Evolutionary conservation across 2,329 filamentous ascomycete species (phyloP), one percentile per base, ranked within the genome.

Genomic region (Penicillium sp.): DNA sequence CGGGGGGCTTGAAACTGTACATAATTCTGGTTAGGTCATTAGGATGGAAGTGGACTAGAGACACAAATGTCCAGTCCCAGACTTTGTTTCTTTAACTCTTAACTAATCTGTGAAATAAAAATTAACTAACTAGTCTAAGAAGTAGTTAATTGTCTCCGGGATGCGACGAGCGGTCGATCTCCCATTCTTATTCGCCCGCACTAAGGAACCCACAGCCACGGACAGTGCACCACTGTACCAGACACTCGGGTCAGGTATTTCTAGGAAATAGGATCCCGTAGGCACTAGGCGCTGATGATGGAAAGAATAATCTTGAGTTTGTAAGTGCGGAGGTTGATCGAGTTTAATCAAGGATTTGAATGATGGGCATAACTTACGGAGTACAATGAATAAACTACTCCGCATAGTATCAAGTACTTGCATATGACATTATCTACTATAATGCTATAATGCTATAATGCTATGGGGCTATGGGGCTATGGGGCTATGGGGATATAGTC

Each of bases 181-280:
- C 40, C 19, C 38, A 30, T 28, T 33, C 53, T 40, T 30, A 62
- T 62, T 61, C 59, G 61, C 55, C 61, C 50, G 38, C 47, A 55
- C 58, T 53, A 60, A 44, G 37, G 38, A 63, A 66, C 53, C 67
- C 66, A 67, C 61, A 59, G 62, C 65, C 66, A 66, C 60, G 63
- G 64, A 66, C 60, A 53, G 62, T 58, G 61, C 62, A 65, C 60
- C 53, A 17, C 62, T 60, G 60, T 64, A 63, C 68, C 67, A 70
- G 58, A 63, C 45, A 53, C 56, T 66, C 66, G 68, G 67, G 60
- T 56, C 59, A 26, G 17, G 19, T 42, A 15, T 26, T 53, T 58
- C 54, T 49, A 56, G 47, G 49, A 49, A 49, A 49, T 49, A 30
- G 45, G 8, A 49, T 49, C 26, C 45, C 45, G 24, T 30, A n/a